phyloP scores from a whole-genome alignment of 2,329 filamentous ascomycete species.

The Myriosclerotinia duriaeana region DNA sequence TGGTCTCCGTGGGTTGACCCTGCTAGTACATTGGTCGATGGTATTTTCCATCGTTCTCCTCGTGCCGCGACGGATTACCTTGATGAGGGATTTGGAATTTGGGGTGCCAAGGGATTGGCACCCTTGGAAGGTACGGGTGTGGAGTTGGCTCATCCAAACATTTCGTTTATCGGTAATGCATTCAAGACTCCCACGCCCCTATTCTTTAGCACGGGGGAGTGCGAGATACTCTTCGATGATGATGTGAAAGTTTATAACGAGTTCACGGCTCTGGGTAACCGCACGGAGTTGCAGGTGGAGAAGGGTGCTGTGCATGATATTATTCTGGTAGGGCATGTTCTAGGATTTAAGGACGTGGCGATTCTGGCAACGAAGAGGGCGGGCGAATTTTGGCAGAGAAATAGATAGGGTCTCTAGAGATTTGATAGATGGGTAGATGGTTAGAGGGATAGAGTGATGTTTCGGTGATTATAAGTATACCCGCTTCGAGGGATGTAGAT shows the following conservation, averaged over 20 bases:
- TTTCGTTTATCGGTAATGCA: slow-evolving; percentile 42
- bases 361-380: slow-evolving; percentile 25
- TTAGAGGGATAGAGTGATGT: not conserved
- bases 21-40: slow-evolving; percentile 28
- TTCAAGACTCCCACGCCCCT: slow-evolving; percentile 45
- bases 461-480: too few species aligned
- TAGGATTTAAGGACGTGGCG: slow-evolving; percentile 47
- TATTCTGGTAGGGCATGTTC: slow-evolving; percentile 42
- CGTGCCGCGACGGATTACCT: slow-evolving; percentile 46
- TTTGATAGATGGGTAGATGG: not conserved
- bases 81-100: slow-evolving; percentile 42
- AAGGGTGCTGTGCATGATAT: slow-evolving; percentile 49
- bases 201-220: slow-evolving; percentile 45
- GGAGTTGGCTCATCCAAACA: slow-evolving; percentile 42
- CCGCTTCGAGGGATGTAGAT: too few species aligned
- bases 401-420: not conserved
- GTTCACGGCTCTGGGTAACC: slow-evolving; percentile 45
- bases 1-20: slow-evolving; percentile 49
- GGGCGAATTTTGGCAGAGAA: slow-evolving; percentile 13
- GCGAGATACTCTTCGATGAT: slow-evolving; percentile 47
- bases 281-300: slow-evolving; percentile 45
- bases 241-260: slow-evolving; percentile 42
- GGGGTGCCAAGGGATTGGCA: slow-evolving; percentile 45
- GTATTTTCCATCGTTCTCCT: slow-evolving; percentile 31
- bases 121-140: slow-evolving; percentile 30